Percentiles rank a stretch among this genome's conserved stretches.
These are phyloP conservation scores for Aspergillus pseudonomiae DNA, from an alignment of 2,329 filamentous ascomycete genomes.

Conservation along the genomic window DNA sequence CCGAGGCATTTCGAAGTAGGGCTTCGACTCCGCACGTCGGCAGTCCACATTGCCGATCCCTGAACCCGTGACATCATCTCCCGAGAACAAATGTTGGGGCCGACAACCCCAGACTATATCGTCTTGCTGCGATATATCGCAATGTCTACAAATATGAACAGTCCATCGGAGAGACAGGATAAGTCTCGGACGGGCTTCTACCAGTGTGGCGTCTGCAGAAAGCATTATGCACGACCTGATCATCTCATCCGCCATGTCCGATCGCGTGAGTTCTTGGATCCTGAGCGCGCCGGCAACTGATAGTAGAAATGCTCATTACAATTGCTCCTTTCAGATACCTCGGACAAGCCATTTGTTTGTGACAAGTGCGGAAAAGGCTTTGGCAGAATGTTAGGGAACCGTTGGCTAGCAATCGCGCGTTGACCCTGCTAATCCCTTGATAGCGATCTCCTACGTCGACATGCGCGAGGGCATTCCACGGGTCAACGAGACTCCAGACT, in stretches of 20 bases:
- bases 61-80: neutral
- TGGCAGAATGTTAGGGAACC: conserved; percentile 28
- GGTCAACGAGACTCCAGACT: conserved; percentile 16
- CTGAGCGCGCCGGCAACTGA: neutral
- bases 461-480: neutral
- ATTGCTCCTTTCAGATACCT: neutral
- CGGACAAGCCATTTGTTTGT: conserved; percentile 38
- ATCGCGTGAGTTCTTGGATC: conserved; percentile 42
- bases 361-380: conserved; percentile 37
- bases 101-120: neutral
- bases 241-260: conserved; percentile 58
- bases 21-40: neutral
- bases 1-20: neutral
- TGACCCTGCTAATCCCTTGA: neutral
- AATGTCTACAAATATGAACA: neutral
- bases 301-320: neutral
- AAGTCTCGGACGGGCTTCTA: conserved; percentile 36
- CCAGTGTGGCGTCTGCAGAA: conserved; percentile 57
- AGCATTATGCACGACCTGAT: conserved; percentile 56
- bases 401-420: conserved; percentile 7
- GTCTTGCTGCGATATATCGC: neutral
- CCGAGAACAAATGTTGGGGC: neutral
- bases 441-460: neutral
- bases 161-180: neutral
- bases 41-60: neutral